Base-by-base conservation (phyloP, 139 green algal species). In the Zygnema circumcarinatum region DNA sequence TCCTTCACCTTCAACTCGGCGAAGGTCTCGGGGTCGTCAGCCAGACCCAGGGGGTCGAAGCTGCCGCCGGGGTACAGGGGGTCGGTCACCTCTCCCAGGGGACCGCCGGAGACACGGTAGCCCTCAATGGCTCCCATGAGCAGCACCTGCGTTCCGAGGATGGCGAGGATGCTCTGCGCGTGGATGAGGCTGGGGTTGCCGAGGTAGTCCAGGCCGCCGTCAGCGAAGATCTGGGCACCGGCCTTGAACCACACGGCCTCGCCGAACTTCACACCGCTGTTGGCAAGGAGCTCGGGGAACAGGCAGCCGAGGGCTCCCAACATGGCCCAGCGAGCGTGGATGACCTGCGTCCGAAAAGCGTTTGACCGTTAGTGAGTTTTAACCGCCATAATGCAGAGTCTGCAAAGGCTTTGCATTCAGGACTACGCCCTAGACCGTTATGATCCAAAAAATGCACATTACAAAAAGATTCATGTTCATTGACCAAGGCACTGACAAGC, bases 91-190 rank as follows among this genome's bases (percentile, higher is more conserved):
- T 97, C 95, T 53, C 95, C 96, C 36, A 94, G 94, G 29, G 96
- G 96, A 87, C 95, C 96, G 83, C 95, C 96, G 92, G 97, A 97
- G 0, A 95, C 93, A 79, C 96, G 94, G 96, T 98, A 98, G 81
- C 92, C 93, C 96, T 98, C 96, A 88, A 95, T 92, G 73, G 94
- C 87, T 82, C 95, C 87, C 87, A 90, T 90, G 82, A 91, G 82
- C 35, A 91, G 20, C 1, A 98, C 96, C 96, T 98, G 96, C 90
- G 85, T 86, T 62, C 92, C 95, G 67, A 98, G 92, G 84, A 94
- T 98, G 83, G 96, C 96, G 33, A 98, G 87, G 89, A 98, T 98
- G 93, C 90, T 95, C 94, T 98, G 94, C 40, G 97, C 96, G 90
- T 99, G 96, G 84, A 99, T 92, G 79, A 99, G 93, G 90, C 79